Evolutionary conservation across 1,284 basidiomycete genomes (phyloP).

Genomic region (Cutaneotrichosporon daszewskae): DNA sequence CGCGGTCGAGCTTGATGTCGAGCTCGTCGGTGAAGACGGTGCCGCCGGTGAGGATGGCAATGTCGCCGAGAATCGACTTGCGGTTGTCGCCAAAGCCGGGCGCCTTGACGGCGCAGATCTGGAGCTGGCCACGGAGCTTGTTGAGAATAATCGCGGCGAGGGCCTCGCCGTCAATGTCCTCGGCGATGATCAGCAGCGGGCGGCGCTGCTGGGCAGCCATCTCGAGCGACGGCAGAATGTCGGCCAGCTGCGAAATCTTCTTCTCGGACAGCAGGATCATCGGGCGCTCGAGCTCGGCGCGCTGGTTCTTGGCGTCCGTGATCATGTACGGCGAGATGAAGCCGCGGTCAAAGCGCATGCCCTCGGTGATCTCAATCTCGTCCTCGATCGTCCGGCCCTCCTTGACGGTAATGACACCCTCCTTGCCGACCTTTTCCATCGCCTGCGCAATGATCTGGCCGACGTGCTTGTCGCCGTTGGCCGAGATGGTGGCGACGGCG

Average conservation of each 20-base stretch:
- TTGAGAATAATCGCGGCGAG: slow-evolving; percentile 96
- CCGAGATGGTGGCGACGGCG: slow-evolving; percentile 91
- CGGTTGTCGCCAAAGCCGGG: slow-evolving; percentile 99
- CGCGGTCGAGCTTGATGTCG: slow-evolving; percentile 93
- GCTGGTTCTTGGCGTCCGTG: slow-evolving; percentile 96
- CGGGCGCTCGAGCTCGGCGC: slow-evolving; percentile 96
- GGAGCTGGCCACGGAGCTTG: slow-evolving; percentile 95
- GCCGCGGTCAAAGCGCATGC: slow-evolving; percentile 98
- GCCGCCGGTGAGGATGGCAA: slow-evolving; percentile 94
- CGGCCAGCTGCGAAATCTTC: slow-evolving; percentile 93
- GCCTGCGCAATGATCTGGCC: slow-evolving; percentile 97
- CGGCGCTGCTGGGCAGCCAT: slow-evolving; percentile 84
- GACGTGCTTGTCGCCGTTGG: slow-evolving; percentile 91
- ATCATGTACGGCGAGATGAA: slow-evolving; percentile 99
- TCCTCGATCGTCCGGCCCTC: slow-evolving; percentile 97
- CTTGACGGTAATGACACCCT: slow-evolving; percentile 99
- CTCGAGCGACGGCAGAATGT: slow-evolving; percentile 92
- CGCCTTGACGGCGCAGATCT: slow-evolving; percentile 89
- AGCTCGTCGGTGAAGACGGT: slow-evolving; percentile 98
- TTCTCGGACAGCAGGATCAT: slow-evolving; percentile 90
- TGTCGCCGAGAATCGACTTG: slow-evolving; percentile 93
- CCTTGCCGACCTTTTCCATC: slow-evolving; percentile 99
- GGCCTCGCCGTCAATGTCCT: slow-evolving; percentile 96
- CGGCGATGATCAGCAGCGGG: slow-evolving; percentile 91
- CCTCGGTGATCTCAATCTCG: slow-evolving; percentile 98